Conservation (phyloP, 768 basidiomycete genomes). For the Tulasnella sp. region DNA sequence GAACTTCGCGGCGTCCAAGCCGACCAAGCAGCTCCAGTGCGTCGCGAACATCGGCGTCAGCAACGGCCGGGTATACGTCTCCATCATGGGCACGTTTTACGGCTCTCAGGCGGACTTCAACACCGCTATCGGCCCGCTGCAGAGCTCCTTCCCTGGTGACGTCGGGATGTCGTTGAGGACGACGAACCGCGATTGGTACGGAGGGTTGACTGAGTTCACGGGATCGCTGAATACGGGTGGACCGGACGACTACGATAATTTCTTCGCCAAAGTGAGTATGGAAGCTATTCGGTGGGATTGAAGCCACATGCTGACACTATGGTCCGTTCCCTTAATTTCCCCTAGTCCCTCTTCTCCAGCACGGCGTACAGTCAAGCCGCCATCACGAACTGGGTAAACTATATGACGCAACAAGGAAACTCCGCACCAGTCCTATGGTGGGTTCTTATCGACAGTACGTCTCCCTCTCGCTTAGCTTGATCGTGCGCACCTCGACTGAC, state of each 20-base stretch:
- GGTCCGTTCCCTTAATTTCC: background rate
- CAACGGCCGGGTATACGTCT: conserved; percentile 21
- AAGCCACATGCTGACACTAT: background rate
- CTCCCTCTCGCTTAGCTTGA: background rate
- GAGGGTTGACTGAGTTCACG: background rate
- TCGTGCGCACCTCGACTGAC: too few species aligned
- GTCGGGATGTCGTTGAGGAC: background rate
- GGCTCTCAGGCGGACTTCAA: conserved; percentile 35
- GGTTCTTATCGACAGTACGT: conserved; percentile 22
- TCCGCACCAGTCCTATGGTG: background rate
- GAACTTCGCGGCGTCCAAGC: conserved; percentile 34
- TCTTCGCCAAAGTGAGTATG: conserved; percentile 37
- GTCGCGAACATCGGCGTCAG: background rate
- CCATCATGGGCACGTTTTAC: conserved; percentile 37
- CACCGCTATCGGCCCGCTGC: conserved; percentile 29
- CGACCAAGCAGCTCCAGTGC: conserved; percentile 35
- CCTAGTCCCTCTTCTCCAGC: background rate
- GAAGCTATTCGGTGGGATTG: background rate
- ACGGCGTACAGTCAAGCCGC: background rate
- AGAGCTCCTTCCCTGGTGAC: background rate
- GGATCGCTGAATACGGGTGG: background rate
- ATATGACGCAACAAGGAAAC: conserved; percentile 11
- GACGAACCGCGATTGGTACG: background rate
- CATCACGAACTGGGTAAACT: conserved; percentile 16
- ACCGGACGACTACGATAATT: conserved; percentile 35